A percentile compares a stretch with the other conserved stretches of the same genome.
phyloP scores from a whole-genome alignment of 2,329 filamentous ascomycete genomes.

The Elsinoe ampelina region DNA sequence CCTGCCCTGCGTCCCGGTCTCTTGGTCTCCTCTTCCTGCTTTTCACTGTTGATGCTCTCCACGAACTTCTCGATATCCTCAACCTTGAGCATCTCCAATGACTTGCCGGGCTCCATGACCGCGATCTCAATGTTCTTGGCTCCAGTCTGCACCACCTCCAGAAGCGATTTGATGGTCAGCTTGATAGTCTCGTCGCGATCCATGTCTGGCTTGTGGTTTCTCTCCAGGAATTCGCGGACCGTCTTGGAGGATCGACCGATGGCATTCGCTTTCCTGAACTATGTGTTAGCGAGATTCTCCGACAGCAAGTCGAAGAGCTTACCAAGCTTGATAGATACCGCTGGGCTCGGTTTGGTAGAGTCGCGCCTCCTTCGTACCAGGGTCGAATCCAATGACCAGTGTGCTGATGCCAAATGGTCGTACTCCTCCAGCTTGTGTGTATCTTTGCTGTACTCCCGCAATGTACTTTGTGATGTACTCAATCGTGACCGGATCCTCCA shows the following conservation, averaged over 20 bases:
- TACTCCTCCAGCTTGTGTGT: slow-evolving; percentile 97
- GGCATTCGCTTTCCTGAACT: slow-evolving; percentile 88
- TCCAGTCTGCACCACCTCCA: slow-evolving; percentile 96
- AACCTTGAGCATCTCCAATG: slow-evolving; percentile 84
- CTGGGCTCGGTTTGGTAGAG: slow-evolving; percentile 99
- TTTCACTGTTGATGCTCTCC: slow-evolving; percentile 98
- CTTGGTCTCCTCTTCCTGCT: slow-evolving; percentile 95
- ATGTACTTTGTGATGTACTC: slow-evolving; percentile 99
- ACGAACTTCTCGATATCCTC: slow-evolving; percentile 97
- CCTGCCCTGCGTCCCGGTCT: slow-evolving; percentile 63
- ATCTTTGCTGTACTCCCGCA: slow-evolving; percentile 93
- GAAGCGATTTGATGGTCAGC: slow-evolving; percentile 91
- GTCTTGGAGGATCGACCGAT: slow-evolving; percentile 98
- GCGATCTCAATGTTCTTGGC: slow-evolving; percentile 99
- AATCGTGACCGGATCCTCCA: slow-evolving; percentile 94
- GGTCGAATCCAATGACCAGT: slow-evolving; percentile 96
- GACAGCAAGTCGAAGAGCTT: slow-evolving; percentile 27
- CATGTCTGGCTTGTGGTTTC: slow-evolving; percentile 98
- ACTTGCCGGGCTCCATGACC: slow-evolving; percentile 88
- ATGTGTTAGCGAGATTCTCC: slow-evolving; percentile 2
- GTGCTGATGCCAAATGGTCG: slow-evolving; percentile 98
- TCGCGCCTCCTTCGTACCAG: slow-evolving; percentile 75
- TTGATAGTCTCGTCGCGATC: slow-evolving; percentile 92
- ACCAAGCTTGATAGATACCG: slow-evolving; percentile 99
- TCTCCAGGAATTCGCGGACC: slow-evolving; percentile 94